Percentiles rank a stretch among this genome's conserved stretches.
These are phyloP conservation scores for Penicillium herquei DNA, from an alignment of 495 filamentous ascomycete genomes.

Conservation along the genomic window DNA sequence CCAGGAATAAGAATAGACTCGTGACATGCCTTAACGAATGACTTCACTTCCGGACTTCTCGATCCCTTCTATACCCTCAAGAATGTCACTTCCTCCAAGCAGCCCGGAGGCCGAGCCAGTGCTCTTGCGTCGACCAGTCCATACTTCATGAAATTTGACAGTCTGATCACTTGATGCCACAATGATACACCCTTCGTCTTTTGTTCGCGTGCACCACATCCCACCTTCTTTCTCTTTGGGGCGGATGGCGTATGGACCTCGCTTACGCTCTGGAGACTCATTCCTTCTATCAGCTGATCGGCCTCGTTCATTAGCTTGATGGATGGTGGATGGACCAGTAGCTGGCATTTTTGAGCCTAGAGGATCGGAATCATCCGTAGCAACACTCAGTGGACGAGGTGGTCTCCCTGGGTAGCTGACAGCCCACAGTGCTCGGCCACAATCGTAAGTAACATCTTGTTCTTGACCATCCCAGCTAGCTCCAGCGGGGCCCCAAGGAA, in stretches of 20 bases:
- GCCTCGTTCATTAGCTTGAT: neutral
- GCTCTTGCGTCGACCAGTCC: constrained; percentile 63
- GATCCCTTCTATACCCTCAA: constrained; percentile 82
- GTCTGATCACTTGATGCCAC: constrained; percentile 92
- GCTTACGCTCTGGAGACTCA: neutral
- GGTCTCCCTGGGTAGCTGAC: constrained; percentile 46
- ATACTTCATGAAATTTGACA: constrained; percentile 96
- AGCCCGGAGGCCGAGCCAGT: constrained; percentile 59
- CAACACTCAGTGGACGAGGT: constrained; percentile 16
- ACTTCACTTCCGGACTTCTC: constrained; percentile 65
- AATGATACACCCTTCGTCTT: constrained; percentile 88
- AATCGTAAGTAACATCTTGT: constrained; percentile 23
- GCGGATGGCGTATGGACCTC: constrained; percentile 18
- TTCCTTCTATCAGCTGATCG: neutral
- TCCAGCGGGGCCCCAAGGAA: constrained; percentile 85
- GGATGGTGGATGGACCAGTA: neutral
- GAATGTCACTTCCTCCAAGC: constrained; percentile 82
- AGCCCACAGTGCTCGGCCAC: constrained; percentile 47
- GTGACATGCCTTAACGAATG: constrained; percentile 29
- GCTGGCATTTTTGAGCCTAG: neutral
- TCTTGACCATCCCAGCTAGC: constrained; percentile 65
- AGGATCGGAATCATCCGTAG: constrained; percentile 10
- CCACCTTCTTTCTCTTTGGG: constrained; percentile 49
- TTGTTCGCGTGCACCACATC: constrained; percentile 55
- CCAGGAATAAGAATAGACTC: constrained; percentile 5